phyloP scores from a whole-genome alignment of 2,329 filamentous ascomycete genomes.

The Scedosporium aurantiacum region DNA sequence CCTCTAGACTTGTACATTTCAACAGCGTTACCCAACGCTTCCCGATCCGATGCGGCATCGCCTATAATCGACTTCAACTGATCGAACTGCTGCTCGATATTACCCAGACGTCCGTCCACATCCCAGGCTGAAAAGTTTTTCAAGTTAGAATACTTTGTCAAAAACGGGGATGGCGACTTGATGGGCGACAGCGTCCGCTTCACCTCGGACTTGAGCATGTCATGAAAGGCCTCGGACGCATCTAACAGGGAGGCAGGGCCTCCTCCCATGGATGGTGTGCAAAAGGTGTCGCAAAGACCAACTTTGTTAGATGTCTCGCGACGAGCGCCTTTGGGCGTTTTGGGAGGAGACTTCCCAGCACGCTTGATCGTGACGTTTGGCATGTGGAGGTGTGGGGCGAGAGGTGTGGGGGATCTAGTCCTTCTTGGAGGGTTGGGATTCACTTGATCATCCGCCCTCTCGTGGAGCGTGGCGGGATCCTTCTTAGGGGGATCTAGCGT shows the following conservation, averaged over 20 bases:
- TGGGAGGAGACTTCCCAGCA: conserved; percentile 10
- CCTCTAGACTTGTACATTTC: conserved; percentile 64
- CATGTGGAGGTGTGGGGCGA: conserved; percentile 10
- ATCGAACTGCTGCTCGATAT: conserved; percentile 65
- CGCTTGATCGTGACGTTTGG: conserved; percentile 19
- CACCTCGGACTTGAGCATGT: conserved; percentile 13
- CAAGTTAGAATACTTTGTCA: conserved; percentile 63
- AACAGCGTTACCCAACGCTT: conserved; percentile 61
- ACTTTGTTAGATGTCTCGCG: background rate
- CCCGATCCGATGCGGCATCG: conserved; percentile 55
- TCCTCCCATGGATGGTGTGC: background rate
- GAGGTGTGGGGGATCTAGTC: conserved; percentile 15
- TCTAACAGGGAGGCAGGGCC: background rate
- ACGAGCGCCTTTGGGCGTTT: background rate
- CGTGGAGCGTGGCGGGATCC: conserved; percentile 10
- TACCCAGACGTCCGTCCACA: conserved; percentile 62
- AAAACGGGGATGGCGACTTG: conserved; percentile 28
- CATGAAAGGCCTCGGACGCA: conserved; percentile 2
- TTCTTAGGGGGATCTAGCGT: conserved; percentile 24
- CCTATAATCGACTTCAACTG: conserved; percentile 63
- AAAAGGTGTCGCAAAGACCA: background rate
- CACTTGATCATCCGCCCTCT: conserved; percentile 32
- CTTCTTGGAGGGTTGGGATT: conserved; percentile 19
- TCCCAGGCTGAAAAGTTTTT: conserved; percentile 61
- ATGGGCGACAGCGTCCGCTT: conserved; percentile 3